phyloP scores from a whole-genome alignment of 129 eudicot species.

The Pittosporum tobira region DNA sequence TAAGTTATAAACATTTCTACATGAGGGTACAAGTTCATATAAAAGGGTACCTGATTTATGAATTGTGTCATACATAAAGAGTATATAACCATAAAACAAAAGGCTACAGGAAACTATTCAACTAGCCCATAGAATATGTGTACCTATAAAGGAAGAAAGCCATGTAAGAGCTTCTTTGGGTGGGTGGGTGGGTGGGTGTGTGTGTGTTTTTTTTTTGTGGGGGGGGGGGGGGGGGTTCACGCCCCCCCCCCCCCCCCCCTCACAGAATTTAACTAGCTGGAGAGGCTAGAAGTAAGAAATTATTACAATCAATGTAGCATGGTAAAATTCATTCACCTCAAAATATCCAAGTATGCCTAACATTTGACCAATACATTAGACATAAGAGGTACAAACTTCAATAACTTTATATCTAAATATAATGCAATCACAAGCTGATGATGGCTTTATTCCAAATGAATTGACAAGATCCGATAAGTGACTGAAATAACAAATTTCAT shows the following conservation, averaged over 20 bases:
- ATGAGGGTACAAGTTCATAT: too few relatives aligned
- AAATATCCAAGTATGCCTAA: background rate
- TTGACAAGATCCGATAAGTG: background rate
- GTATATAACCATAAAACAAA: too few relatives aligned
- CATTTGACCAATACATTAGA: background rate
- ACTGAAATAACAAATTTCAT: background rate
- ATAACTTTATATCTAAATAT: background rate
- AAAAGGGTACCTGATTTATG: too few relatives aligned
- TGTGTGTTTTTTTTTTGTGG: too few relatives aligned
- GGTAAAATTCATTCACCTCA: background rate
- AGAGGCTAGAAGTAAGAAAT: background rate
- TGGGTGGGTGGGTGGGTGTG: too few relatives aligned
- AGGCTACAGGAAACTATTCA: too few relatives aligned
- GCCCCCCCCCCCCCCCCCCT: too few relatives aligned
- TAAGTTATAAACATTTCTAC: too few relatives aligned
- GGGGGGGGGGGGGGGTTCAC: too few relatives aligned
- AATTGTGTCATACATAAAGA: too few relatives aligned
- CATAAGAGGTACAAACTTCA: background rate
- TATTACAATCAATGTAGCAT: background rate
- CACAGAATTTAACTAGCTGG: background rate
- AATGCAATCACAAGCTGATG: background rate
- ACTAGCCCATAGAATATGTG: background rate
- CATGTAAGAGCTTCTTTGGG: too few relatives aligned
- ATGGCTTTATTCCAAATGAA: background rate
- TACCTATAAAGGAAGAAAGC: background rate